Conservation (phyloP, 768 basidiomycete genomes). For the Boletus rubescentipes region DNA sequence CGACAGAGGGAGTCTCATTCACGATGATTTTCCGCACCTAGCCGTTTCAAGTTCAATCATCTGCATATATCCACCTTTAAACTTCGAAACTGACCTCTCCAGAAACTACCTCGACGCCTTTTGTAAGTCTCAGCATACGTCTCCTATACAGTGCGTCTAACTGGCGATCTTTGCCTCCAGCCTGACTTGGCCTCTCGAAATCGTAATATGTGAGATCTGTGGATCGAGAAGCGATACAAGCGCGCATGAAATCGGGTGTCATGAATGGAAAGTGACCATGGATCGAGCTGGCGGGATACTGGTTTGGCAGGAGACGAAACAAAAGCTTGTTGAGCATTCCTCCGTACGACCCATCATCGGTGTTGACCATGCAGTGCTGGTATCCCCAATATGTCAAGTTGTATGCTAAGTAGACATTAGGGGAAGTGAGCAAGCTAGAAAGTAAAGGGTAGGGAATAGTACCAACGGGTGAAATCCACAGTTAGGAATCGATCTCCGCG, state of each 20-base stretch:
- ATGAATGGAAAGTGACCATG: slow-evolving; percentile 85
- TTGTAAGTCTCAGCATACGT: slow-evolving; percentile 21
- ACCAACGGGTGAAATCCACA: slow-evolving; percentile 71
- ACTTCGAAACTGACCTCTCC: slow-evolving; percentile 12
- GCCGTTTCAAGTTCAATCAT: background rate
- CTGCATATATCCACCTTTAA: background rate
- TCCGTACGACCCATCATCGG: slow-evolving; percentile 68
- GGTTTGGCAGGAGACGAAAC: slow-evolving; percentile 66
- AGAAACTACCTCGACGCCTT: background rate
- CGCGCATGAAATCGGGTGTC: slow-evolving; percentile 45
- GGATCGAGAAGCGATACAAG: slow-evolving; percentile 43
- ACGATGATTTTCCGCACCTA: slow-evolving; percentile 17
- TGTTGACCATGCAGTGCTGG: slow-evolving; percentile 63
- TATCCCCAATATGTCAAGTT: slow-evolving; percentile 83
- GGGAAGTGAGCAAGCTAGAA: background rate
- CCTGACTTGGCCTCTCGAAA: slow-evolving; percentile 51
- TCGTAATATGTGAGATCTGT: slow-evolving; percentile 46
- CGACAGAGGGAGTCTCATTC: slow-evolving; percentile 9
- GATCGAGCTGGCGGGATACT: slow-evolving; percentile 61
- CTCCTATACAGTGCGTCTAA: slow-evolving; percentile 7
- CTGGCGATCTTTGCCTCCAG: background rate
- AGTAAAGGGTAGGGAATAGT: no score
- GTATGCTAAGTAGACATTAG: slow-evolving; percentile 44
- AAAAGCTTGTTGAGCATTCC: slow-evolving; percentile 74
- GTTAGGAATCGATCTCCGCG: slow-evolving; percentile 83